These are phyloP conservation scores for Hypoxylon lienhwacheense DNA, from an alignment of 495 filamentous ascomycete species.

Conservation along the genomic window DNA sequence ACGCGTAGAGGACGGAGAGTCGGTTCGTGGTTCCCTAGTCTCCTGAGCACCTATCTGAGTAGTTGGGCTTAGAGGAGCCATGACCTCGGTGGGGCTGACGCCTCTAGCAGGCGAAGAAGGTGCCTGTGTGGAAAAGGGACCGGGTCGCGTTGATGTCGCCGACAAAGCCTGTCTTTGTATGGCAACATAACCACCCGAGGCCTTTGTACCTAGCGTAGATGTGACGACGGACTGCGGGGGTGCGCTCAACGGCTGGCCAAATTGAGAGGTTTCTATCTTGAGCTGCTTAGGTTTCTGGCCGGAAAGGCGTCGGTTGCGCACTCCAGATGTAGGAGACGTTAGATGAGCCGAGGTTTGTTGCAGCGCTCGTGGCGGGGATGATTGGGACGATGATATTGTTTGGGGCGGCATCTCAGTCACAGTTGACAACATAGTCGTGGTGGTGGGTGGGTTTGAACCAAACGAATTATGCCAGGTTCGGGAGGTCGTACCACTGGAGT, in stretches of 20 bases:
- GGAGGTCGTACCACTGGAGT: slow-evolving; percentile 80
- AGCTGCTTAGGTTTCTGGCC: slow-evolving; percentile 76
- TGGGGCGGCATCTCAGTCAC: slow-evolving; percentile 65
- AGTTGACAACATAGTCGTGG: slow-evolving; percentile 71
- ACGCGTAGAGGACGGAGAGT: slow-evolving; percentile 45
- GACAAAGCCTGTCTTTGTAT: slow-evolving; percentile 52
- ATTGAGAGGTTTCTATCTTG: slow-evolving; percentile 80
- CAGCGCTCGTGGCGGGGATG: slow-evolving; percentile 48
- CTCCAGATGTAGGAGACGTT: slow-evolving; percentile 56
- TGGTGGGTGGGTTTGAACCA: slow-evolving; percentile 74
- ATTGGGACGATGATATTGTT: slow-evolving; percentile 42
- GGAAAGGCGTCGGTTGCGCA: slow-evolving; percentile 80
- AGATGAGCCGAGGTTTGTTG: slow-evolving; percentile 43
- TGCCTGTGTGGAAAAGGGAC: slow-evolving; percentile 37
- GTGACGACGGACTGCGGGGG: slow-evolving; percentile 45
- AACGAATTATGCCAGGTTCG: slow-evolving; percentile 87
- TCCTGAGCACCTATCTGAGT: slow-evolving; percentile 17
- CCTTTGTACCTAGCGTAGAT: slow-evolving; percentile 47
- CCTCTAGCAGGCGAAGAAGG: slow-evolving; percentile 42
- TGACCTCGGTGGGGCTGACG: slow-evolving; percentile 32
- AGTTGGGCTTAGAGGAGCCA: slow-evolving; percentile 37
- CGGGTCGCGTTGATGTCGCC: slow-evolving; percentile 40
- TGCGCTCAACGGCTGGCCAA: slow-evolving; percentile 44
- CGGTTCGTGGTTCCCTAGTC: slow-evolving; percentile 42
- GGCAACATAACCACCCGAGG: slow-evolving; percentile 45